Percentiles rank a stretch among this genome's conserved stretches.
These are phyloP conservation scores for Penicillium verhagenii DNA, from an alignment of 495 filamentous ascomycete genomes.

Conservation along the genomic window DNA sequence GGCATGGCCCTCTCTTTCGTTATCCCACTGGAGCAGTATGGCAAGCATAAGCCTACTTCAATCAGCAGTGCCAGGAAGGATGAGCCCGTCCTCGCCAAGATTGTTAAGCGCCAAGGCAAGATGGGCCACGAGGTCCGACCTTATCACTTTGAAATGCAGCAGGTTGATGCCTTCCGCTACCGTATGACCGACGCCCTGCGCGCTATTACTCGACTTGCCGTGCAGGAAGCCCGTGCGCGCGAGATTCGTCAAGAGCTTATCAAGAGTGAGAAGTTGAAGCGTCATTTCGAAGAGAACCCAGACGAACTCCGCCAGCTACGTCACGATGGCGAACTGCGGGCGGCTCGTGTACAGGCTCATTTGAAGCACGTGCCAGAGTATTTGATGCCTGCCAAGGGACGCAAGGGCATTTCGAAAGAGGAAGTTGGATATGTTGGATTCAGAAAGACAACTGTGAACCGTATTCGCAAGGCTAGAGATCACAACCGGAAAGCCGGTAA, in stretches of 20 bases:
- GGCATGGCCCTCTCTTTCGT: slow-evolving; percentile 97
- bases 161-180: slow-evolving; percentile 90
- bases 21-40: slow-evolving; percentile 72
- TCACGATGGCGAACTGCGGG: slow-evolving; percentile 84
- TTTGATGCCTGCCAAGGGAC: slow-evolving; percentile 77
- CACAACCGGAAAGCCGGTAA: slow-evolving; percentile 57
- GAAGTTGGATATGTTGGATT: slow-evolving; percentile 74
- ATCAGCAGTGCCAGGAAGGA: slow-evolving; percentile 72
- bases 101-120: slow-evolving; percentile 68
- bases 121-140: slow-evolving; percentile 76
- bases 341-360: slow-evolving; percentile 79
- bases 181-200: slow-evolving; percentile 87
- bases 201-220: slow-evolving; percentile 74
- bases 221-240: slow-evolving; percentile 83
- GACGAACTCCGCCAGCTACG: slow-evolving; percentile 80
- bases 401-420: slow-evolving; percentile 58
- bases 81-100: slow-evolving; percentile 74
- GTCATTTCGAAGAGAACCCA: slow-evolving; percentile 97
- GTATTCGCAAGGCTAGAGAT: slow-evolving; percentile 69
- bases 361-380: slow-evolving; percentile 96
- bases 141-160: slow-evolving; percentile 92
- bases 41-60: slow-evolving; percentile 86
- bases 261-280: slow-evolving; percentile 87
- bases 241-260: slow-evolving; percentile 88
- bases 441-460: slow-evolving; percentile 67